Evolutionary conservation across 2,329 filamentous ascomycete species (phyloP), one percentile per base, ranked within the genome.

Genomic region (Fusarium siculi): DNA sequence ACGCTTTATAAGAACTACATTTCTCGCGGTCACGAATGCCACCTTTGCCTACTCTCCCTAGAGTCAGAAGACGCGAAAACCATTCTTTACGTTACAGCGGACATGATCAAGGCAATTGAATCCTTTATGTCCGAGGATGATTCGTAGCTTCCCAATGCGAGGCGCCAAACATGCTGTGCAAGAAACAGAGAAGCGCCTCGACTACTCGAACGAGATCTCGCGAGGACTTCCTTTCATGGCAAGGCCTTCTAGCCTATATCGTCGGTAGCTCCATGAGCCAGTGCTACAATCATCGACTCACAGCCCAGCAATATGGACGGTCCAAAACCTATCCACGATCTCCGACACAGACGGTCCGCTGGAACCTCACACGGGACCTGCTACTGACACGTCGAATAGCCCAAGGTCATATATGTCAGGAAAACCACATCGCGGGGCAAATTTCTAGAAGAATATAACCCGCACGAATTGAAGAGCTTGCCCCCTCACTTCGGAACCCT

Each of bases 101-200:
- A 18, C 0, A 28, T 11, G 4, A 2, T 1, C 5, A 14, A 9
- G 18, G 23, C 8, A 0, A 11, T 28, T 9, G 5, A 2, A 46
- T 4, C 18, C 8, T 11, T 15, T 19, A 5, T 21, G 1, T 21
- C 10, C 7, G 40, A 2, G 1, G 14, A 0, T 16, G 3, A n/a
- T 10, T 3, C n/a, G 9, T n/a, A 23, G 0, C 1, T 42, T n/a
- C 6, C n/a, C 5, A 11, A 19, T 7, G 2, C 11, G 0, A 11
- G 23, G 0, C 8, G 43, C 23, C 43, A 1, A 14, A 46, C 18
- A 9, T 46, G 23, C 2, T 2, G 4, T 28, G 8, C 8, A 28
- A 23, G 23, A 8, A 46, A 3, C 11, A 28, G 11, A 21, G 43
- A 28, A 28, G 23, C 43, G 5, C 23, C 23, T 21, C 43, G 43